Evolutionary conservation across 768 basidiomycete species (phyloP).

Genomic region (Lentinus tigrinus): DNA sequence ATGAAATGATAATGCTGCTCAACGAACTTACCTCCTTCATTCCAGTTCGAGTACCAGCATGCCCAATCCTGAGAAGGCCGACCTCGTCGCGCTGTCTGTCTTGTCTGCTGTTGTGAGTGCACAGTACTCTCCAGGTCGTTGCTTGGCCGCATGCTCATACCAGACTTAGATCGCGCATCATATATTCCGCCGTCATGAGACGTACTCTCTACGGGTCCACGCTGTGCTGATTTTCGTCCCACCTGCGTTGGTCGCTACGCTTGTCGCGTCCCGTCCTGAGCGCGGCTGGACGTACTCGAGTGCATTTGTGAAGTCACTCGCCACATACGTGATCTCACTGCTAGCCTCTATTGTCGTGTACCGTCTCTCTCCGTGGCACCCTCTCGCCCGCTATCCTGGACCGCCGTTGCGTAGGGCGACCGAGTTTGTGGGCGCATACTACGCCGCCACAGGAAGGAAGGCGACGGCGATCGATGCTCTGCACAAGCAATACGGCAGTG

Average conservation of each 20-base stretch:
- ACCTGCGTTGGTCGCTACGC: neutral
- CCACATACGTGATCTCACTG: constrained; percentile 4
- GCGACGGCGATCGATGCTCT: constrained; percentile 18
- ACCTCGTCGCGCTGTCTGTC: too few species aligned
- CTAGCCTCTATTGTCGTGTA: constrained; percentile 17
- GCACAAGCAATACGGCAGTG: constrained; percentile 37
- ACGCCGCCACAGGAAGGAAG: constrained; percentile 5
- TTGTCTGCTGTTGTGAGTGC: too few species aligned
- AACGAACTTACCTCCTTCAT: too few species aligned
- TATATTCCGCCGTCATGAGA: neutral
- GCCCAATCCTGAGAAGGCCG: too few species aligned
- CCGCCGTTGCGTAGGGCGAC: constrained; percentile 16
- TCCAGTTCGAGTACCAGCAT: too few species aligned
- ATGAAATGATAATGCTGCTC: too few species aligned
- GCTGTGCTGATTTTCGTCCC: neutral
- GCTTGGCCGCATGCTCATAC: too few species aligned
- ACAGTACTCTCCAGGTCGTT: too few species aligned
- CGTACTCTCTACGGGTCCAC: neutral
- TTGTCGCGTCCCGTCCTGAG: neutral
- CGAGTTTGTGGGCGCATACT: constrained; percentile 8
- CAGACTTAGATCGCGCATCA: neutral
- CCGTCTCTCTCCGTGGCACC: constrained; percentile 25
- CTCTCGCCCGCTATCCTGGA: constrained; percentile 24
- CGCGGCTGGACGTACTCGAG: neutral
- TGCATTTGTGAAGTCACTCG: neutral